Conservation (phyloP, 805 yeast genomes). For the Metschnikowia proteae region DNA sequence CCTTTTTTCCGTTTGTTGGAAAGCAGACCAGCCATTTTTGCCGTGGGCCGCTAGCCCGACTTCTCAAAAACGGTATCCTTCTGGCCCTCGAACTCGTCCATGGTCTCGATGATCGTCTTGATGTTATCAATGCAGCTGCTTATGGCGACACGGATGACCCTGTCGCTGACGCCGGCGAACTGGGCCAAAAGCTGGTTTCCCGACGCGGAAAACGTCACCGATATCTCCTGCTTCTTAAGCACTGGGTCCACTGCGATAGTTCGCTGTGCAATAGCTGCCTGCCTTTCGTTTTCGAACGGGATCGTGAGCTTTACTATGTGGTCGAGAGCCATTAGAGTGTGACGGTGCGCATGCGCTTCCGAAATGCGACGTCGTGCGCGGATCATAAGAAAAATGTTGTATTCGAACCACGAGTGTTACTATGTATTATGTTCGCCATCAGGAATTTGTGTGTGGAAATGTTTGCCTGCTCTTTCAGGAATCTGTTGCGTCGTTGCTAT, state of each 20-base stretch:
- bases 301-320: conserved; percentile 40
- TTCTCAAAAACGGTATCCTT: conserved; percentile 20
- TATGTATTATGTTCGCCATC: no score
- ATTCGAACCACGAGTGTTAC: no score
- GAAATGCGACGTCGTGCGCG: background rate
- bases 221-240: conserved; percentile 64
- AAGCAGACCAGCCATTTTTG: no score
- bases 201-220: conserved; percentile 40
- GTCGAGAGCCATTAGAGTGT: conserved; percentile 11
- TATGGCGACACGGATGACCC: conserved; percentile 79
- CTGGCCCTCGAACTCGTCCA: conserved; percentile 61
- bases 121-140: conserved; percentile 75
- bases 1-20: no score
- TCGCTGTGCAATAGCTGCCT: conserved; percentile 61
- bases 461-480: background rate
- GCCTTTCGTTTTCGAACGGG: conserved; percentile 58
- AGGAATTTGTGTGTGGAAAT: no score
- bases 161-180: conserved; percentile 63
- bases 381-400: background rate
- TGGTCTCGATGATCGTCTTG: conserved; percentile 73
- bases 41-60: background rate
- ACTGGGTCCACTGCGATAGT: conserved; percentile 76
- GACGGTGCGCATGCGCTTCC: background rate
- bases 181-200: conserved; percentile 38
- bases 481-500: conserved; percentile 3